phyloP scores from a whole-genome alignment of 352 stramenopile species.

The Stephanocyclus meneghinianus region DNA sequence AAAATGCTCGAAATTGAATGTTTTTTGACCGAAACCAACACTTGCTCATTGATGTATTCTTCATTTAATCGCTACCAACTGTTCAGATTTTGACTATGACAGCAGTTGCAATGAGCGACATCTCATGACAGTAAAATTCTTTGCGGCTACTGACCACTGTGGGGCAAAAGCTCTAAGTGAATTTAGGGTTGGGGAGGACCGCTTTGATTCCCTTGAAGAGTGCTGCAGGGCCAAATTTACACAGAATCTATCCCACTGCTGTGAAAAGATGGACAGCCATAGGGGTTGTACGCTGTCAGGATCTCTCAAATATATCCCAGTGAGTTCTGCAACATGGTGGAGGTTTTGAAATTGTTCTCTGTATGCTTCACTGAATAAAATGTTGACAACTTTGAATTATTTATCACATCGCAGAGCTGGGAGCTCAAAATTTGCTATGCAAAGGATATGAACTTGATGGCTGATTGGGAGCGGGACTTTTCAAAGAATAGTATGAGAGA shows the following conservation, averaged over 20 bases:
- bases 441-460: background rate
- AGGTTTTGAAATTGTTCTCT: too few species aligned
- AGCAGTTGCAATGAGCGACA: background rate
- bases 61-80: background rate
- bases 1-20: background rate
- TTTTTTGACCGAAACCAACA: background rate
- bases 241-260: background rate
- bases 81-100: background rate
- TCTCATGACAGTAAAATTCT: constrained; percentile 5
- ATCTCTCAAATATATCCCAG: background rate
- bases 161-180: background rate
- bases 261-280: background rate
- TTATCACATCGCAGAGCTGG: background rate
- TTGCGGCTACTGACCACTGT: background rate
- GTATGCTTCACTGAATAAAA: too few species aligned
- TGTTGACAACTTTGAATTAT: too few species aligned
- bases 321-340: too few species aligned
- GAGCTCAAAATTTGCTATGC: constrained; percentile 1
- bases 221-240: constrained; percentile 3
- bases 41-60: too few species aligned
- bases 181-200: background rate
- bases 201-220: constrained; percentile 9
- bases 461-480: background rate
- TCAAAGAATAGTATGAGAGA: background rate
- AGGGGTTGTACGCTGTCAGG: background rate